These are phyloP conservation scores for Oldenlandia corymbosa DNA, from an alignment of 257 asterid genomes.

Conservation along the genomic window DNA sequence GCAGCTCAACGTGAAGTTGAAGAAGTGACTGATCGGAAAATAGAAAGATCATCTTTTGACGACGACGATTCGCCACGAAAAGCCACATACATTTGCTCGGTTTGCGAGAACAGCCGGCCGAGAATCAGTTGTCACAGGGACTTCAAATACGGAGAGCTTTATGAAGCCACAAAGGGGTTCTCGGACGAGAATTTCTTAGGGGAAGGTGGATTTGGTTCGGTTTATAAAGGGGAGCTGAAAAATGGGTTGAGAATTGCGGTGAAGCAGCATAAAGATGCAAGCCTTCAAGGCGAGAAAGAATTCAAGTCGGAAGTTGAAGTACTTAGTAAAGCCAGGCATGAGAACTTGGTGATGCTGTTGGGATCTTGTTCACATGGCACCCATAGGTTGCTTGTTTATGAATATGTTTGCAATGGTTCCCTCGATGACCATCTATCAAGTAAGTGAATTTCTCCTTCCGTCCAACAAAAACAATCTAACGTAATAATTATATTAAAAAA, in stretches of 20 bases:
- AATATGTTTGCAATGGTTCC: conserved; percentile 67
- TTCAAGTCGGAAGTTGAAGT: conserved; percentile 58
- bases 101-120: conserved; percentile 53
- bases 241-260: conserved; percentile 56
- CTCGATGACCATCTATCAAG: conserved; percentile 49
- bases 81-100: conserved; percentile 41
- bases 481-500: no score
- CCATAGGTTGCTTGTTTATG: conserved; percentile 65
- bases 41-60: no score
- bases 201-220: conserved; percentile 72
- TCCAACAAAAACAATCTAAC: no score
- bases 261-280: conserved; percentile 58
- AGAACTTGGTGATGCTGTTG: conserved; percentile 55
- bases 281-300: conserved; percentile 71
- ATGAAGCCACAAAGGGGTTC: conserved; percentile 54
- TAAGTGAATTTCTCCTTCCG: no score
- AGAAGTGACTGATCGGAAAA: no score
- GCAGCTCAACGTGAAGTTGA: no score
- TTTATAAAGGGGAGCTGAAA: conserved; percentile 42
- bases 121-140: conserved; percentile 33
- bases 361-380: conserved; percentile 58
- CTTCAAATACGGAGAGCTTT: conserved; percentile 45
- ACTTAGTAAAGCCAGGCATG: conserved; percentile 63
- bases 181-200: conserved; percentile 37
- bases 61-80: no score